Evolutionary conservation across 306 rosid genomes (phyloP), one percentile per base, ranked within the genome.

Genomic region (Begonia masoniana): DNA sequence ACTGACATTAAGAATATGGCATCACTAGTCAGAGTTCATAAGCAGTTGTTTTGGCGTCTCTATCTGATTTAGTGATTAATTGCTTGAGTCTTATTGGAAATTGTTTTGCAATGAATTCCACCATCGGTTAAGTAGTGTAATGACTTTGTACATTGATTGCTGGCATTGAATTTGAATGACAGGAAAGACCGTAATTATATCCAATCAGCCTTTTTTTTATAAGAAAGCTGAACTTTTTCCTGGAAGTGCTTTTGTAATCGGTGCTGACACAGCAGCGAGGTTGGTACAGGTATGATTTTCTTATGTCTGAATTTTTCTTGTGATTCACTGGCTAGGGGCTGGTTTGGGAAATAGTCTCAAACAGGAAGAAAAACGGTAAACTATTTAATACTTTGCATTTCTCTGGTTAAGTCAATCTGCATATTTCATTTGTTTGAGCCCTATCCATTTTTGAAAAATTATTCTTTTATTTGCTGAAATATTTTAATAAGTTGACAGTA

Each of bases 181-280:
- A 91, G 96, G 96, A 58, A 81, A 80, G 77, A 71, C 94, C 3
- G 75, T 85, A 43, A 78, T 91, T 41, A 68, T 91, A 69, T 91
- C 97, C 60, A 91, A 71, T 71, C 88, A 85, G 61, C 96, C 96
- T 47, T 85, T 54, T 57, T 85, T 91, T 62, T 83, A 85, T 53
- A 83, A 85, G 82, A 91, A 85, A 79, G 94, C 92, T 36, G 94
- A 85, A 68, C 74, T 83, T 52, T 91, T 85, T 71, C 96, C 94
- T 7, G 94, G 94, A 64, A 83, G 92, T 79, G 85, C 88, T 43
- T 91, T 91, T 73, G 94, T 91, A 65, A 81, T 85, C 71, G 96
- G 97, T 15, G 92, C 76, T 41, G 97, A 91, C 72, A 91, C 97
- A 36, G 96, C 76, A 69, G 88, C 62, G 64, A 81, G 97, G 80